Percentiles rank a stretch among this genome's conserved stretches.
Evolutionary conservation across 352 stramenopile species (phyloP).

Genomic region (Phytophthora pisi): DNA sequence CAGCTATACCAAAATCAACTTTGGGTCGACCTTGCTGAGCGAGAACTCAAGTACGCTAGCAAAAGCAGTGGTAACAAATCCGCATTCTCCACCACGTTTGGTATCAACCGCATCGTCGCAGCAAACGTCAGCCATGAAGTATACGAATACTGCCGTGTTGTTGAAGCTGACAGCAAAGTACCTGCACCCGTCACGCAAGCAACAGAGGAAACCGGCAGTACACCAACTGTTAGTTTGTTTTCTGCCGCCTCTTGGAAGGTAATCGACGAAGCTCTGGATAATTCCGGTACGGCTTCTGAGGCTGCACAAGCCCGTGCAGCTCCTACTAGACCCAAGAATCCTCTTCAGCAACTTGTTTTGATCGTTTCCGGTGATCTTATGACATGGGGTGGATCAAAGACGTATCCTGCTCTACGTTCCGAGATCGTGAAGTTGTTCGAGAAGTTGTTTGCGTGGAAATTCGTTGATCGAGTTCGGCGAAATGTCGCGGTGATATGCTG

Average conservation of each 20-base stretch:
- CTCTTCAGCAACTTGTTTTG: conserved; percentile 61
- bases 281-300: neutral
- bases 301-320: conserved; percentile 1
- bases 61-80: conserved; percentile 68
- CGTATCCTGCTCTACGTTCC: conserved; percentile 40
- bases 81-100: conserved; percentile 47
- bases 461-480: conserved; percentile 33
- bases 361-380: conserved; percentile 60
- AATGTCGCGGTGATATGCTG: conserved; percentile 52
- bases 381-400: conserved; percentile 37
- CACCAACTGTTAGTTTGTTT: conserved; percentile 41
- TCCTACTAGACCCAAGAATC: conserved; percentile 25
- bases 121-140: conserved; percentile 65
- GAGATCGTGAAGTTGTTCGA: conserved; percentile 66
- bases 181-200: neutral
- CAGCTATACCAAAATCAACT: conserved; percentile 85
- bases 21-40: conserved; percentile 63
- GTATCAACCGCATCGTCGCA: conserved; percentile 57
- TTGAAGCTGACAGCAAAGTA: conserved; percentile 9
- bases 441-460: conserved; percentile 75
- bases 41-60: conserved; percentile 50
- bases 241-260: conserved; percentile 66
- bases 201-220: conserved; percentile 19
- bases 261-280: conserved; percentile 57
- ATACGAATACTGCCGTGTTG: conserved; percentile 30